These are phyloP conservation scores for Ogataea polymorpha DNA, from an alignment of 805 yeast genomes.

Conservation along the genomic window DNA sequence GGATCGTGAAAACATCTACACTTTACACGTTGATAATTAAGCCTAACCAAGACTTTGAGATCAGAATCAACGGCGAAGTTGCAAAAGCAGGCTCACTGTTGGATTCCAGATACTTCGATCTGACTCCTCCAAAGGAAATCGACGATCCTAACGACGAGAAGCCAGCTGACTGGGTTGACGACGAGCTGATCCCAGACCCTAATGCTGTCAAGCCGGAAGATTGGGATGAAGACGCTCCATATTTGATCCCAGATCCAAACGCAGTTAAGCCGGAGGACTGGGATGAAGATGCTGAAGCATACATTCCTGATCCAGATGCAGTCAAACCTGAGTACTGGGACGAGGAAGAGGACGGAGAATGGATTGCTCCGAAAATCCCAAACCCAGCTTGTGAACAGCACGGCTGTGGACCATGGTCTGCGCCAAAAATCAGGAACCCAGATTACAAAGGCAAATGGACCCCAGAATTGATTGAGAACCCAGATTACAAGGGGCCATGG, in stretches of 20 bases:
- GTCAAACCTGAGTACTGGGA: slow-evolving; percentile 77
- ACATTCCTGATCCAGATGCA: slow-evolving; percentile 66
- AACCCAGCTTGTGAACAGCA: slow-evolving; percentile 70
- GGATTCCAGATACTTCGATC: slow-evolving; percentile 49
- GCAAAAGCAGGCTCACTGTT: slow-evolving; percentile 68
- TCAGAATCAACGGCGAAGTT: slow-evolving; percentile 77
- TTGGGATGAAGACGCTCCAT: slow-evolving; percentile 76
- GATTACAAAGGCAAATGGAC: slow-evolving; percentile 76
- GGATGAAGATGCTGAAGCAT: slow-evolving; percentile 62
- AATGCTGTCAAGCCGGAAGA: slow-evolving; percentile 68
- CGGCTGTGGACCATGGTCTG: slow-evolving; percentile 83
- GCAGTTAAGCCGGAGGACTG: slow-evolving; percentile 73
- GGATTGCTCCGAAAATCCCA: slow-evolving; percentile 66
- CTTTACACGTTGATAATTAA: slow-evolving; percentile 75
- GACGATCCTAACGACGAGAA: slow-evolving; percentile 54
- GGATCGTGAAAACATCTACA: slow-evolving; percentile 52
- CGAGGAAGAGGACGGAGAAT: slow-evolving; percentile 85
- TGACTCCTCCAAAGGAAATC: slow-evolving; percentile 65
- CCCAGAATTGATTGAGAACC: slow-evolving; percentile 67
- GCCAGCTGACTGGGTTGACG: slow-evolving; percentile 85
- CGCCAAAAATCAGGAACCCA: slow-evolving; percentile 66
- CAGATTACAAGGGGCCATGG: slow-evolving; percentile 81
- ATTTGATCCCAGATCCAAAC: slow-evolving; percentile 61
- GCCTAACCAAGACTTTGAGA: slow-evolving; percentile 66
- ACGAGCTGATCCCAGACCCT: slow-evolving; percentile 65